phyloP scores from a whole-genome alignment of 2,329 filamentous ascomycete species.

The Fusarium anthophilum region DNA sequence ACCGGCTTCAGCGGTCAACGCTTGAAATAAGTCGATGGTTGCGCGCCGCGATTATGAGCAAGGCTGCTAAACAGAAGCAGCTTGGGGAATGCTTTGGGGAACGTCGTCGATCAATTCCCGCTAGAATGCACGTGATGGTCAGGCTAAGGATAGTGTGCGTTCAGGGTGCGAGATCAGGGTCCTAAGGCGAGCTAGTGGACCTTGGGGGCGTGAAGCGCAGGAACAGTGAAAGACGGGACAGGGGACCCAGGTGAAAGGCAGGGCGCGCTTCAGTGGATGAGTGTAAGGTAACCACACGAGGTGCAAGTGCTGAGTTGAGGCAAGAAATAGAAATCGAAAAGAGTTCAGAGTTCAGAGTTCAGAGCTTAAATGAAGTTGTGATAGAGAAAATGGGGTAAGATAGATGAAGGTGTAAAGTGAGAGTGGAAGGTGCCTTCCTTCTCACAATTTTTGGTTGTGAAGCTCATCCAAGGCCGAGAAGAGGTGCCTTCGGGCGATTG shows the following conservation, averaged over 20 bases:
- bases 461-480: neutral
- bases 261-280: neutral
- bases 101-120: constrained; percentile 37
- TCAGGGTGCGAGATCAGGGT: constrained; percentile 13
- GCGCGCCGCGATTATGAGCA: constrained; percentile 40
- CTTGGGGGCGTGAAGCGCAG: constrained; percentile 11
- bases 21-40: constrained; percentile 47
- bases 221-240: neutral
- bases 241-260: neutral
- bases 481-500: neutral
- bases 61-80: constrained; percentile 35
- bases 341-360: neutral
- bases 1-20: constrained; percentile 44
- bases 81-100: constrained; percentile 32
- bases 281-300: neutral
- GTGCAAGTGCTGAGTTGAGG: neutral
- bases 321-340: neutral
- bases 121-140: constrained; percentile 41
- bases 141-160: constrained; percentile 5
- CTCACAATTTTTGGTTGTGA: neutral
- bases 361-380: neutral
- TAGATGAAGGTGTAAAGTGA: neutral
- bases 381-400: neutral
- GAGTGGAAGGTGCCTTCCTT: neutral
- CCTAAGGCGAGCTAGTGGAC: constrained; percentile 24